A percentile compares a stretch with the other conserved stretches of the same genome.
Evolutionary conservation across 2,329 filamentous ascomycete genomes (phyloP).

Genomic region (Dactylellina cionopaga): DNA sequence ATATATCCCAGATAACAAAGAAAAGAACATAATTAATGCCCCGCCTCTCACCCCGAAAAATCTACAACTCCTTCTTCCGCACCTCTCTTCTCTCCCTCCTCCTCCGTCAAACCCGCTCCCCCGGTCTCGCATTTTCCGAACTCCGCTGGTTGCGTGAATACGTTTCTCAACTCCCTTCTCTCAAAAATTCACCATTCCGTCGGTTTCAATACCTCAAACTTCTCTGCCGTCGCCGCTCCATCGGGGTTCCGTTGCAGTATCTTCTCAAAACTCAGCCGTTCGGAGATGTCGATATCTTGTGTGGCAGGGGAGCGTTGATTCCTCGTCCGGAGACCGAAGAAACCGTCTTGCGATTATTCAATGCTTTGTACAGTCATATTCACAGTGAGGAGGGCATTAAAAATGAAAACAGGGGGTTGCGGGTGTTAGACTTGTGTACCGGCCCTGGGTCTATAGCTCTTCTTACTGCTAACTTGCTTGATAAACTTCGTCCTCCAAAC

Average conservation of each 20-base stretch:
- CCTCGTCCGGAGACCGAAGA: slow-evolving; percentile 74
- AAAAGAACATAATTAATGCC: slow-evolving; percentile 7
- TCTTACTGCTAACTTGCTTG: slow-evolving; percentile 73
- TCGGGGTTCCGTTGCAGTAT: slow-evolving; percentile 85
- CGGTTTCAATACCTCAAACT: slow-evolving; percentile 18
- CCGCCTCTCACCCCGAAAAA: background rate
- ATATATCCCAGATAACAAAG: background rate
- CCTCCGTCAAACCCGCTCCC: slow-evolving; percentile 51
- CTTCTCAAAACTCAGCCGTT: slow-evolving; percentile 89
- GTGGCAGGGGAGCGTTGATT: slow-evolving; percentile 81
- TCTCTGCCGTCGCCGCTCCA: slow-evolving; percentile 68
- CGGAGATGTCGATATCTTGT: slow-evolving; percentile 80
- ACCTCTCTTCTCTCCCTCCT: slow-evolving; percentile 34
- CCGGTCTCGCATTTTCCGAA: slow-evolving; percentile 49
- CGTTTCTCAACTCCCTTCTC: background rate
- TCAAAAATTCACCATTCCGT: slow-evolving; percentile 8
- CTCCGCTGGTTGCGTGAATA: slow-evolving; percentile 52
- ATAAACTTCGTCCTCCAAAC: slow-evolving; percentile 57
- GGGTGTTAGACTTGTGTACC: slow-evolving; percentile 85
- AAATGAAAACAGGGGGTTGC: slow-evolving; percentile 64
- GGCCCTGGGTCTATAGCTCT: slow-evolving; percentile 91
- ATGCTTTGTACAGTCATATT: slow-evolving; percentile 67
- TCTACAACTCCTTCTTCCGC: background rate
- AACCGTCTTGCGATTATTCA: slow-evolving; percentile 61
- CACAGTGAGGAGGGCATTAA: slow-evolving; percentile 67